Conservation (phyloP, 73 alveolate genomes). For the Paramecium primaurelia region DNA sequence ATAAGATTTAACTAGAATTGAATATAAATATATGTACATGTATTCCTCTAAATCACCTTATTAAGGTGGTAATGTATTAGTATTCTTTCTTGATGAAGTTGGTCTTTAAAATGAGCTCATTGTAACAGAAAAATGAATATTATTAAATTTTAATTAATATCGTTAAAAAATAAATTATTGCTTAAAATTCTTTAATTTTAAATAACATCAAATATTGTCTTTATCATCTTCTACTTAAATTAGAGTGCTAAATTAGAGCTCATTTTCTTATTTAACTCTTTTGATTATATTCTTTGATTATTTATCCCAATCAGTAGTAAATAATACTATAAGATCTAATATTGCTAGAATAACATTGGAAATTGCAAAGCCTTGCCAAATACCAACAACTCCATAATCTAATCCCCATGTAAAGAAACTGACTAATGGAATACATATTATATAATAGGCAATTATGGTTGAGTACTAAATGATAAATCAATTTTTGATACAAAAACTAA, state of each 20-base stretch:
- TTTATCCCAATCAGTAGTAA: constrained; percentile 27
- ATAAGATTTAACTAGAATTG: constrained; percentile 12
- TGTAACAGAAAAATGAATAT: neutral
- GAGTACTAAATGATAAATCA: neutral
- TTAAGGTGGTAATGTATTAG: constrained; percentile 6
- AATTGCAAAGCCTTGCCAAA: constrained; percentile 18
- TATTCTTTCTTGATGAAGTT: neutral
- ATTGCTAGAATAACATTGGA: neutral
- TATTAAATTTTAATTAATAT: neutral
- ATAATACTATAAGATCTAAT: neutral
- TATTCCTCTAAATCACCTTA: constrained; percentile 41
- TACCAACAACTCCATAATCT: neutral
- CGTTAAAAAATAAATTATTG: neutral
- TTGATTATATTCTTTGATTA: neutral
- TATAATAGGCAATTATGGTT: neutral
- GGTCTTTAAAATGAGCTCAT: neutral
- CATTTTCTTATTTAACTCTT: neutral
- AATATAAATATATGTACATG: neutral
- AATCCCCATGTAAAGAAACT: constrained; percentile 26
- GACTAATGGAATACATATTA: neutral
- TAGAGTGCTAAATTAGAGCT: neutral
- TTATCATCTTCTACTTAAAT: neutral
- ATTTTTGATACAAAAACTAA: neutral
- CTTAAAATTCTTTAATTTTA: neutral
- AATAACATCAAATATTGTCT: neutral